Base-by-base conservation (phyloP, 1,139 yeast genomes). In the Pichia sp. region DNA sequence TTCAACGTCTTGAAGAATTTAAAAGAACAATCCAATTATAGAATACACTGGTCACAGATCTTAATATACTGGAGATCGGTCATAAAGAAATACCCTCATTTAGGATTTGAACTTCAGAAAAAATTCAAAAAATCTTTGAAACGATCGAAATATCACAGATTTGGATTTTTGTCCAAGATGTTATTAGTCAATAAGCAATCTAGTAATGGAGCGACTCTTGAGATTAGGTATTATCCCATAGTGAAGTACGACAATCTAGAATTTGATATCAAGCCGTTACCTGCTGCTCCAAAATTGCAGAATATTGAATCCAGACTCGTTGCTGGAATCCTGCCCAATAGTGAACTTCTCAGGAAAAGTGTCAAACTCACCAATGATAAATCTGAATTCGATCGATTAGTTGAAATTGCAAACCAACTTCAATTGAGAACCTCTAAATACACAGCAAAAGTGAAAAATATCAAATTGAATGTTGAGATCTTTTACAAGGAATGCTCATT, bases 281-380 rank as follows among this genome's bases (percentile, higher is more conserved):
- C 51, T 8, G 55, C 49, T 11, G 40, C 49, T 26, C 65, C 66
- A 1, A 56, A 56, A 11, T 42, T 62, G 34, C 55, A 52, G 26
- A 52, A 59, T 26, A 61, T 65, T 30, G 63, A 63, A 48, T 54
- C 62, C 3, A 59, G 65, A 47, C 45, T 65, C 26, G 50, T 53
- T n/a, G 49, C 53, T 32, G 68, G 69, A 8, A 61, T 66, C 10
- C 50, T 58, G 42, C 68, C 69, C 1, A 57, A 57, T 38, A 52
- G 45, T n/a, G 59, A 59, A 31, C 43, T 57, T 3, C 30, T 66
- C 38, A 47, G 61, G 4, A 57, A 60, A 16, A 61, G 66, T 19
- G 51, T 65, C 38, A 56, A 48, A 8, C 30, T 56, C 10, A 42
- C 61, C 1, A 44, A 55, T 8, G 50, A 61, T 38, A 31, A 48